phyloP scores from a whole-genome alignment of 768 basidiomycete species.

The Mycena leptocephala region DNA sequence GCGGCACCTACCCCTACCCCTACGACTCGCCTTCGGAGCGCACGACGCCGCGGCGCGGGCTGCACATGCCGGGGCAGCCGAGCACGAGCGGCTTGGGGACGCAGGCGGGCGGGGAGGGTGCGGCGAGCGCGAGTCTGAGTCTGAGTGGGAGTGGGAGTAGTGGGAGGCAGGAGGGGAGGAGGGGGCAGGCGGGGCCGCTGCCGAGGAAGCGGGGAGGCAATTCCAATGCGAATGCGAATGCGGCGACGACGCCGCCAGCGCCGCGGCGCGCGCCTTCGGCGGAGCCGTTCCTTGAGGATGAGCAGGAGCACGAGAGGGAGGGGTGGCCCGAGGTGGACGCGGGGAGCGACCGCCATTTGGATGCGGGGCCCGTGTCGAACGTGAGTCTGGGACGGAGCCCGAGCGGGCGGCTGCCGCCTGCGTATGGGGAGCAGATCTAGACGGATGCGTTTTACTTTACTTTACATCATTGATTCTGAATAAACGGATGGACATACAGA shows the following conservation, averaged over 20 bases:
- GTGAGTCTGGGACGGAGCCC: conserved; percentile 30
- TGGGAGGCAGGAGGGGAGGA: not conserved
- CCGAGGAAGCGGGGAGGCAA: conserved; percentile 19
- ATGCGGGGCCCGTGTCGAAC: conserved; percentile 37
- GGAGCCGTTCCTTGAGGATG: conserved; percentile 35
- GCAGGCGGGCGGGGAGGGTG: not conserved
- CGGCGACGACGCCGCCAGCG: not conserved
- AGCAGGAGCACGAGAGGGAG: not conserved
- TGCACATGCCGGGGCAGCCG: conserved; percentile 27
- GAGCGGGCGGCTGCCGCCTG: conserved; percentile 41
- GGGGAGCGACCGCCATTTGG: conserved; percentile 32
- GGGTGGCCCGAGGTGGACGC: not conserved
- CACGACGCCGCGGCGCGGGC: conserved; percentile 13
- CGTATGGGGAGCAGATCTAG: conserved; percentile 38
- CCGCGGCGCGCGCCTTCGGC: conserved; percentile 18
- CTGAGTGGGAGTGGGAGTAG: conserved; percentile 7
- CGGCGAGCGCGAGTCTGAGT: not conserved
- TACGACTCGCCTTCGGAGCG: conserved; percentile 14
- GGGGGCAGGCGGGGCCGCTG: conserved; percentile 29
- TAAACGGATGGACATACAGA: too few species aligned
- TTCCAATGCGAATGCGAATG: not conserved
- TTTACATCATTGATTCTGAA: too few species aligned
- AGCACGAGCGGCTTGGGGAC: conserved; percentile 7
- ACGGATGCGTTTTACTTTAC: too few species aligned
- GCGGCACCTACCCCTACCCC: not conserved